Base-by-base conservation (phyloP, 176 grass and related monocot genomes). In the Neostapfia colusana region DNA sequence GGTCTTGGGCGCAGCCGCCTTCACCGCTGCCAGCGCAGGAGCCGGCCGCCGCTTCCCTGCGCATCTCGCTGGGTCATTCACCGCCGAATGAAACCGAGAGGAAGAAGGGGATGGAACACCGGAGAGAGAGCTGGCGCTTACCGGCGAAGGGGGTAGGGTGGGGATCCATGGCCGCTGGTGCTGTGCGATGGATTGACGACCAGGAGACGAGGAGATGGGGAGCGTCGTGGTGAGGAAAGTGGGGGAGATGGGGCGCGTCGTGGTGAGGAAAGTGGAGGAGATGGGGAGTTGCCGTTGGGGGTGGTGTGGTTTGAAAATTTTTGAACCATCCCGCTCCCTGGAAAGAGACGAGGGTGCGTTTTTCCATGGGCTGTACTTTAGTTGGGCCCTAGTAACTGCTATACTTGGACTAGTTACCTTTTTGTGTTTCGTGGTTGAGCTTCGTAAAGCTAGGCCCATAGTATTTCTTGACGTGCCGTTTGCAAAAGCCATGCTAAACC, bases 101-200 rank as follows among this genome's bases (percentile, higher is more conserved):
- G 54, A 10, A 54, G 21, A 7, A 8, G 27, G 7, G 16, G 2
- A n/a, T 53, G 44, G 45, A 21, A 70, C 23, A n/a, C 48, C 11
- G 69, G 70, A 56, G 35, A 4, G 44, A 38, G 41, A 25, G 43
- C 15, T 23, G 51, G 17, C 0, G 14, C 17, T 81, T 77, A 90
- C 88, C 91, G 60, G 82, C 82, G 77, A 83, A 80, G 6, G 75
- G 82, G 27, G 78, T 77, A 4, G 88, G 88, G 20, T 85, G 80
- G 34, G 55, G 76, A 81, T 89, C 76, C 84, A 91, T 90, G 45
- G 78, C 43, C 5, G 17, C 6, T 53, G 17, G 25, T 16, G 43
- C 15, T 16, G 24, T 34, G 25, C 31, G 31, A 48, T 25, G 8
- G 20, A 64, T 61, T 6, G 48, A 79, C 48, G 26, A 67, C 28